Evolutionary conservation across 2,329 filamentous ascomycete species (phyloP).

Genomic region (Diaporthe helianthi): DNA sequence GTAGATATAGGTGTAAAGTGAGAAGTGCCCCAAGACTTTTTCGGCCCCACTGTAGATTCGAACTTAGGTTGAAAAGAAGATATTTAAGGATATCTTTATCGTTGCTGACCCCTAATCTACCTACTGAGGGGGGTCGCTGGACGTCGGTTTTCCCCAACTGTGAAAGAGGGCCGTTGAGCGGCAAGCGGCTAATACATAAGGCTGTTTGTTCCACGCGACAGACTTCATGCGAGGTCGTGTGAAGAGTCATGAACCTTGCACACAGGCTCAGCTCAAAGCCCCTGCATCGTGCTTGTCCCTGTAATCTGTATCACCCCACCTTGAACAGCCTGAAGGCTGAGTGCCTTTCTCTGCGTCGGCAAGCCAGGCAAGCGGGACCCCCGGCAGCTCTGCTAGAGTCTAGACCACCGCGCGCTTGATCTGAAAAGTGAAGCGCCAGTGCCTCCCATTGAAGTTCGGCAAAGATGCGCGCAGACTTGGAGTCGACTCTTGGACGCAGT

Average conservation of each 20-base stretch:
- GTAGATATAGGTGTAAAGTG: too few species aligned
- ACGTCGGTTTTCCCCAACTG: too few species aligned
- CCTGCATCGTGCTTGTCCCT: slow-evolving; percentile 17
- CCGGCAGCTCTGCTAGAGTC: neutral
- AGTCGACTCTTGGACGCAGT: neutral
- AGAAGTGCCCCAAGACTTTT: too few species aligned
- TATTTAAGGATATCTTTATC: too few species aligned
- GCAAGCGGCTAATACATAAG: slow-evolving; percentile 25
- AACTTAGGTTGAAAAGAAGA: too few species aligned
- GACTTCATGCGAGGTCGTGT: neutral
- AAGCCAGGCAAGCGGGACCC: neutral
- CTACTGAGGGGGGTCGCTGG: too few species aligned
- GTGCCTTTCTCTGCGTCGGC: neutral
- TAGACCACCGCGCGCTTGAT: slow-evolving; percentile 22
- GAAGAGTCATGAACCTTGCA: slow-evolving; percentile 26
- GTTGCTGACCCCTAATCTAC: too few species aligned
- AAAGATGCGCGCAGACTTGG: neutral
- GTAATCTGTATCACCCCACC: neutral
- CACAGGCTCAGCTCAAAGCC: slow-evolving; percentile 25
- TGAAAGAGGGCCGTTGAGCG: too few species aligned
- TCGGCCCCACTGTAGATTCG: too few species aligned
- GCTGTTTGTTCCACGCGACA: slow-evolving; percentile 20
- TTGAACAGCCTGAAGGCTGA: slow-evolving; percentile 1
- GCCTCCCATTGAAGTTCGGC: neutral
- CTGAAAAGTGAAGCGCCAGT: slow-evolving; percentile 5